phyloP scores from a whole-genome alignment of 768 basidiomycete species.

The Mycena epipterygia region DNA sequence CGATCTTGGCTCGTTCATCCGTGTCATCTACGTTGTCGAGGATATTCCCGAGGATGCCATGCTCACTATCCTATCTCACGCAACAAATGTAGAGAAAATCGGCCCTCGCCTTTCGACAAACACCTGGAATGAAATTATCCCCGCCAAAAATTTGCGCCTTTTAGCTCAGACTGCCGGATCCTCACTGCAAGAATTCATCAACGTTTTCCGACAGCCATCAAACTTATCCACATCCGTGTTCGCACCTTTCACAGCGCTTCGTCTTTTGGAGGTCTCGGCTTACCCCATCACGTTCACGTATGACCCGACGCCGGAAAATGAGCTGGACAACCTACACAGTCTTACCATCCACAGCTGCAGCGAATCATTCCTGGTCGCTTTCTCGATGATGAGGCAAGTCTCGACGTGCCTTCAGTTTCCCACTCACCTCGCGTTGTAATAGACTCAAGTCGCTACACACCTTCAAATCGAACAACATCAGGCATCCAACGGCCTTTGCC shows the following conservation, averaged over 20 bases:
- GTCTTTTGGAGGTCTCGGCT: background rate
- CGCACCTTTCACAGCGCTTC: background rate
- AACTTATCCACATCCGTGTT: background rate
- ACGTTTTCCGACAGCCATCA: background rate
- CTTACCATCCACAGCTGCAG: background rate
- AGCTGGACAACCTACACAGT: background rate
- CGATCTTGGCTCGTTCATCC: conserved; percentile 2
- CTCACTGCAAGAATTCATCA: too few species aligned
- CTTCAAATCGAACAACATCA: background rate
- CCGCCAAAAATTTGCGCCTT: background rate
- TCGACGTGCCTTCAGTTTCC: background rate
- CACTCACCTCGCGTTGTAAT: background rate
- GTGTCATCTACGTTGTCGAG: background rate
- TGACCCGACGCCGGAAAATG: too few species aligned
- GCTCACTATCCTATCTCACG: background rate
- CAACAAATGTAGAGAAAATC: background rate
- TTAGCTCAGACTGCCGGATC: background rate
- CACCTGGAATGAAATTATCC: background rate
- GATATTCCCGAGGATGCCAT: background rate
- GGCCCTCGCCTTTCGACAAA: too few species aligned
- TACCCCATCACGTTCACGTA: background rate
- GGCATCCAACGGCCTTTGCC: too few species aligned
- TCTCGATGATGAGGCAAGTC: background rate
- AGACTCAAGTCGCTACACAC: conserved; percentile 2
- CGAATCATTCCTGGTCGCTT: background rate